Evolutionary conservation across 2,329 filamentous ascomycete species (phyloP).

Genomic region (Phoma herbarum): DNA sequence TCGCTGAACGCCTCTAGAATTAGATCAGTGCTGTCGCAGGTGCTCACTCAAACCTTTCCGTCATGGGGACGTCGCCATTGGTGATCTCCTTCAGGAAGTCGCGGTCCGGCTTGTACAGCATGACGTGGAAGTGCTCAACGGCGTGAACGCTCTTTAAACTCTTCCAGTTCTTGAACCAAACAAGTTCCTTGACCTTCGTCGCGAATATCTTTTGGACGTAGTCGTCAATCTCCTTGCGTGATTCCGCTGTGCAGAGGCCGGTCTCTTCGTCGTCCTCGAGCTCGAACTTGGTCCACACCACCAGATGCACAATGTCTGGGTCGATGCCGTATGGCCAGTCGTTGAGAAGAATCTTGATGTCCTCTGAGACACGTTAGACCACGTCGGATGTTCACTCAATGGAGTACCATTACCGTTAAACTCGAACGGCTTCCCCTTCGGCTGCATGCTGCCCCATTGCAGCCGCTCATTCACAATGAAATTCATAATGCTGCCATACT

Average conservation of each 20-base stretch:
- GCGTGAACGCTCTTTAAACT: constrained; percentile 84
- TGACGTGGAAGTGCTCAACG: constrained; percentile 94
- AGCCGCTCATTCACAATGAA: constrained; percentile 78
- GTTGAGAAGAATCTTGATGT: constrained; percentile 81
- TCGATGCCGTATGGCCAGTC: constrained; percentile 96
- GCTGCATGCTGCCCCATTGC: constrained; percentile 66
- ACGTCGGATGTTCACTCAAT: neutral
- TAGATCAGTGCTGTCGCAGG: neutral
- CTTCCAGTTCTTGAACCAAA: constrained; percentile 94
- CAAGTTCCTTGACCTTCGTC: constrained; percentile 58
- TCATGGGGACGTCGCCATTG: constrained; percentile 73
- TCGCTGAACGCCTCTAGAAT: neutral
- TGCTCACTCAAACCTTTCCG: constrained; percentile 32
- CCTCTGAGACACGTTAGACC: constrained; percentile 53
- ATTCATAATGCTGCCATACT: constrained; percentile 78
- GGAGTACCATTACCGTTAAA: constrained; percentile 45
- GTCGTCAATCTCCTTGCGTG: constrained; percentile 70
- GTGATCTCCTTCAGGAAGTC: constrained; percentile 76
- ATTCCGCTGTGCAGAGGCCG: constrained; percentile 72
- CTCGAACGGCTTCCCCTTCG: constrained; percentile 55
- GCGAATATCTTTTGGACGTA: constrained; percentile 76
- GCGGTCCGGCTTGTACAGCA: constrained; percentile 80
- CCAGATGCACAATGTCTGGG: constrained; percentile 78
- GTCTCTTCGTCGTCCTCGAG: constrained; percentile 73
- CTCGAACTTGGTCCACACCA: constrained; percentile 92